Base-by-base conservation (phyloP, 2,329 filamentous ascomycete species). In the Epicoccum nigrum region DNA sequence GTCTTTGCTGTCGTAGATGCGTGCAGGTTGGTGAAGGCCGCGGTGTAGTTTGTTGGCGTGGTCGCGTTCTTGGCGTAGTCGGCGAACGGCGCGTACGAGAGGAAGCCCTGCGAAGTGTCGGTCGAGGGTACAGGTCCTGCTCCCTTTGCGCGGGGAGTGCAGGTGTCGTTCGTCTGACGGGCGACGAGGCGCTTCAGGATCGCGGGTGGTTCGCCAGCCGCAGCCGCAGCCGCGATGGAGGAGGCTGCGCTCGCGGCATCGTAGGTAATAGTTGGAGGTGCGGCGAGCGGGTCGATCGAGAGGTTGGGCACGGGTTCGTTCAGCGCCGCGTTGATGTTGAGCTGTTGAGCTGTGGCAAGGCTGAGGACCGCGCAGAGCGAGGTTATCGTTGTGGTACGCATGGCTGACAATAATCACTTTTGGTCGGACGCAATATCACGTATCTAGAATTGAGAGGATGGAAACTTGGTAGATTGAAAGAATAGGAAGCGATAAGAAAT, bases 1-100 rank as follows among this genome's bases (percentile, higher is more conserved):
- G 21, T 52, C 12, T 37, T 38, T 6, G 51, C 54, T 9, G 54
- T 59, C 37, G 50, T 65, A 20, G 67, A 62, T 30, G 59, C 62
- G 21, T 65, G 54, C 6, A 65, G 52, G 51, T 68, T 65, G 25
- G 44, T 50, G 49, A 69, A 71, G 23, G 59, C 45, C 4, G 41
- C 38, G 1, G 45, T 59, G 52, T 68, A 73, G 38, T 63, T 61
- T 7, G 49, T 17, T 2, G 69, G 70, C 2, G 59, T 63, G 4
- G 53, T 21, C 3, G 67, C 68, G 15, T 45, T 40, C 3, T 51
- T 57, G 7, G 68, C 65, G 4, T 45, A 30, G 15, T 49, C 40
- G 9, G 43, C 33, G 34, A 62, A 44, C 12, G 55, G 49, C 2
- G 35, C 9, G 16, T 46, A 59, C 11, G 48, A 50, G 5, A 62